A percentile compares a stretch with the other conserved stretches of the same genome.
phyloP scores from a whole-genome alignment of 306 rosid species.

The Casuarina equisetifolia region DNA sequence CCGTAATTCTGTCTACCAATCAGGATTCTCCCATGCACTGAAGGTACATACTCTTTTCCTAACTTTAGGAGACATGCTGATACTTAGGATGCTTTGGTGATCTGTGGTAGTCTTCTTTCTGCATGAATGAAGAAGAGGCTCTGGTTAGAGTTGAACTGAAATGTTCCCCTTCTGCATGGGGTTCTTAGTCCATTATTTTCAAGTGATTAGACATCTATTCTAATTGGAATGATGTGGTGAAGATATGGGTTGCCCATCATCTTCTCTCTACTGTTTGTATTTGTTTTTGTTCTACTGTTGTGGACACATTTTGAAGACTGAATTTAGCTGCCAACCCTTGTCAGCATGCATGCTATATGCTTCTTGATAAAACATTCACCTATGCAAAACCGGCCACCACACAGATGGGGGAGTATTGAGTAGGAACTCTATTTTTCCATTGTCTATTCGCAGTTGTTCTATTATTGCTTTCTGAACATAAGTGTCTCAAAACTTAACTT shows the following conservation, averaged over 20 bases:
- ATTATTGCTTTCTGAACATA: not conserved
- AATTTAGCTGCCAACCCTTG: too few relatives aligned
- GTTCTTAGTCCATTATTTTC: not conserved
- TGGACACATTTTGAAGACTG: not conserved
- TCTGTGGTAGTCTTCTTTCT: not conserved
- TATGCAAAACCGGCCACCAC: not conserved
- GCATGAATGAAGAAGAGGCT: not conserved
- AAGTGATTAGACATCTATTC: not conserved
- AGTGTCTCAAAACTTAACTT: not conserved
- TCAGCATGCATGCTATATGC: not conserved
- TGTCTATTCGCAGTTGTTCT: not conserved
- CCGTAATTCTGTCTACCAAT: conserved; percentile 93
- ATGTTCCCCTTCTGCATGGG: not conserved
- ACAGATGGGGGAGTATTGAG: not conserved
- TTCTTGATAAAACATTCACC: not conserved
- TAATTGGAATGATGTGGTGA: not conserved
- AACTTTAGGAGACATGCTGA: not conserved
- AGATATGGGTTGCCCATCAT: not conserved
- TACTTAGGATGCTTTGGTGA: not conserved
- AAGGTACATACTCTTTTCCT: conserved; percentile 52
- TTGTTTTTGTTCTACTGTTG: not conserved
- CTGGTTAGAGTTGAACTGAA: not conserved
- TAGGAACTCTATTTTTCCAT: not conserved
- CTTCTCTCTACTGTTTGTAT: not conserved
- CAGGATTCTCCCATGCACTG: conserved; percentile 92